These are phyloP conservation scores for Populus tomentosa DNA, from an alignment of 441 rosid genomes.

Conservation along the genomic window DNA sequence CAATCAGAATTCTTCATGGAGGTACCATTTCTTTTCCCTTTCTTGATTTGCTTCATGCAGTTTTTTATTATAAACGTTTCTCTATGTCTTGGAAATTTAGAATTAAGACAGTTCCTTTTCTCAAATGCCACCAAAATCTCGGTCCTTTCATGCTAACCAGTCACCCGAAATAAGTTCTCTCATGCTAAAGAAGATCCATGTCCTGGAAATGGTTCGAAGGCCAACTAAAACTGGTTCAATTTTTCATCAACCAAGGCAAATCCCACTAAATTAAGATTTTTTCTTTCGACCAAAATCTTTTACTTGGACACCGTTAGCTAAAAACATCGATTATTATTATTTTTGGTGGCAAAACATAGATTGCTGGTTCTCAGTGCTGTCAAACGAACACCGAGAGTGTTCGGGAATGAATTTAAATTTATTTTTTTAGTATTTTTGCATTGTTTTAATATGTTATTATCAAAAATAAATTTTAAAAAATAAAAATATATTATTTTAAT, in stretches of 20 bases:
- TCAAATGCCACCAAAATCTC: neutral
- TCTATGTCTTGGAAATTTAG: neutral
- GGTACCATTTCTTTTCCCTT: neutral
- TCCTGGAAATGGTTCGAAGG: neutral
- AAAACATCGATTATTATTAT: too few relatives aligned
- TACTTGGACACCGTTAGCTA: neutral
- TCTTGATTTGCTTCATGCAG: neutral
- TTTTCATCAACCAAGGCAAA: neutral
- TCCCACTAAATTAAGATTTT: neutral
- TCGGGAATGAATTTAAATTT: too few relatives aligned
- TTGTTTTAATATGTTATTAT: too few relatives aligned
- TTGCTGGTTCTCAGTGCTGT: neutral
- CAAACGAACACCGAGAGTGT: neutral
- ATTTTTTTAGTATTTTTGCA: too few relatives aligned
- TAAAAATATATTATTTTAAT: too few relatives aligned
- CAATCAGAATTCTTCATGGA: conserved; percentile 13
- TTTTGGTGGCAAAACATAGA: neutral
- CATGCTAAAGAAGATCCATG: neutral
- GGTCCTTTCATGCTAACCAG: neutral
- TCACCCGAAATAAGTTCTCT: neutral
- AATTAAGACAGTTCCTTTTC: too few relatives aligned
- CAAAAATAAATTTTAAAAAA: too few relatives aligned
- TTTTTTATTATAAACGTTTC: neutral
- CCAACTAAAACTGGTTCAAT: neutral
- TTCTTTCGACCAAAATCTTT: neutral